Percentiles rank a stretch among this genome's conserved stretches.
Evolutionary conservation across 23 red algal genomes (phyloP).

Genomic region (Gracilaria domingensis): DNA sequence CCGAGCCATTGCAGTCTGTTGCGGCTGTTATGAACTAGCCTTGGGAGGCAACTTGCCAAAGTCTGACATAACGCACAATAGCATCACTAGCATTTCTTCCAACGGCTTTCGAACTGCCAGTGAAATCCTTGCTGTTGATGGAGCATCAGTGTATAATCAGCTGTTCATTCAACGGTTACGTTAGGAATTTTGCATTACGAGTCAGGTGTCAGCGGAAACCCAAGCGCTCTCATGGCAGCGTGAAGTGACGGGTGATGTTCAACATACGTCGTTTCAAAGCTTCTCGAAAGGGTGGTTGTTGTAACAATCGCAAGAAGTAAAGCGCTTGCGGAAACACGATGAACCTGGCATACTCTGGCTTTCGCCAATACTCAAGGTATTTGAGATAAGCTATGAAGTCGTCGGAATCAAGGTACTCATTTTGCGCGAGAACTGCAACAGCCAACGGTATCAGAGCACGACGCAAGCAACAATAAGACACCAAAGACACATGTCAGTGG

Average conservation of each 20-base stretch:
- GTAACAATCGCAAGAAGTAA: slow-evolving; percentile 82
- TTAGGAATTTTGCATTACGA: no score
- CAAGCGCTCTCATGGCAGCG: no score
- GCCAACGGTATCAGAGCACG: neutral
- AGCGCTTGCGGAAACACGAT: slow-evolving; percentile 81
- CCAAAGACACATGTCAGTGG: neutral
- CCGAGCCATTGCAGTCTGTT: neutral
- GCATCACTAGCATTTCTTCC: slow-evolving; percentile 9
- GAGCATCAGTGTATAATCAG: slow-evolving; percentile 61
- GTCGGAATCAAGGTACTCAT: slow-evolving; percentile 79
- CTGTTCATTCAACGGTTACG: no score
- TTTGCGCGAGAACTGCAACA: slow-evolving; percentile 82
- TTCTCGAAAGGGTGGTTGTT: slow-evolving; percentile 70
- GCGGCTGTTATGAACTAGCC: neutral
- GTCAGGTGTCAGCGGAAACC: no score
- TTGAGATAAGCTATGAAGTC: slow-evolving; percentile 81
- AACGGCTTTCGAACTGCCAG: slow-evolving; percentile 73
- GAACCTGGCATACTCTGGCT: slow-evolving; percentile 73
- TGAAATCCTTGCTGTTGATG: slow-evolving; percentile 83
- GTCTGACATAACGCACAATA: no score
- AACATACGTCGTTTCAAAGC: slow-evolving; percentile 76
- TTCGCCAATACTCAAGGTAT: slow-evolving; percentile 86
- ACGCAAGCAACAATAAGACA: neutral
- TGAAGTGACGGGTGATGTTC: neutral
- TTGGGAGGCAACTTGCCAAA: no score